These are phyloP conservation scores for Cladosporium velox DNA, from an alignment of 2,329 filamentous ascomycete genomes.

Conservation along the genomic window DNA sequence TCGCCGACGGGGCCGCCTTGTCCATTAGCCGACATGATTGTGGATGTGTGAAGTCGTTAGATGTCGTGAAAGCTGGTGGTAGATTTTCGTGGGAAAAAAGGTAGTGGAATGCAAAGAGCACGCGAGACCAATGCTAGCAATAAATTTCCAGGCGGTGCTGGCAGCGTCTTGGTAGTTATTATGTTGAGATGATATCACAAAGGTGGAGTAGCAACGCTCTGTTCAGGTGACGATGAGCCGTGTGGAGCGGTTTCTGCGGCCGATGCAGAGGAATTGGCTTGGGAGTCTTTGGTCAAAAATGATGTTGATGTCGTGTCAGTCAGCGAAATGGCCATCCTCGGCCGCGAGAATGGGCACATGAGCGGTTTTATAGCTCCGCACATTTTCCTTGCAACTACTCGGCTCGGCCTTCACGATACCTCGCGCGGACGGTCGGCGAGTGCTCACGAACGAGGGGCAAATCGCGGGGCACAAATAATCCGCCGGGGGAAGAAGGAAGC, in stretches of 20 bases:
- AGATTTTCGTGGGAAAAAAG: neutral
- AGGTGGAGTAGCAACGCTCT: slow-evolving; percentile 21
- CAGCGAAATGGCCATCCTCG: neutral
- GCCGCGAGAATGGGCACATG: slow-evolving; percentile 19
- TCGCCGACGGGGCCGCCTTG: slow-evolving; percentile 56
- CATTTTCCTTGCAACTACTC: neutral
- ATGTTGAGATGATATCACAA: slow-evolving; percentile 21
- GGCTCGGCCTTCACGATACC: slow-evolving; percentile 12
- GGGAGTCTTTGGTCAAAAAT: neutral
- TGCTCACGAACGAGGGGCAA: slow-evolving; percentile 9
- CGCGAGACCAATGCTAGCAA: slow-evolving; percentile 11
- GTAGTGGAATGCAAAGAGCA: neutral
- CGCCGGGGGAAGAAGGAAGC: slow-evolving; percentile 10
- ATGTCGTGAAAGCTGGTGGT: slow-evolving; percentile 5
- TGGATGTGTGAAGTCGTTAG: slow-evolving; percentile 1
- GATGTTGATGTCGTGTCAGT: neutral
- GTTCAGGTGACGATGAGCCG: slow-evolving; percentile 15
- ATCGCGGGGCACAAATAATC: slow-evolving; percentile 12
- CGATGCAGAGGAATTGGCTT: neutral
- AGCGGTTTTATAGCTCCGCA: slow-evolving; percentile 18
- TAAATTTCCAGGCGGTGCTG: slow-evolving; percentile 14
- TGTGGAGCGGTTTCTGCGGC: slow-evolving; percentile 13
- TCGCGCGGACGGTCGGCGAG: slow-evolving; percentile 12
- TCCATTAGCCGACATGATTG: slow-evolving; percentile 42
- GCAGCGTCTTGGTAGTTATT: slow-evolving; percentile 16